A percentile compares a stretch with the other conserved stretches of the same genome.
phyloP scores from a whole-genome alignment of 345 rosid genomes.

The Pugionium dolabratum region DNA sequence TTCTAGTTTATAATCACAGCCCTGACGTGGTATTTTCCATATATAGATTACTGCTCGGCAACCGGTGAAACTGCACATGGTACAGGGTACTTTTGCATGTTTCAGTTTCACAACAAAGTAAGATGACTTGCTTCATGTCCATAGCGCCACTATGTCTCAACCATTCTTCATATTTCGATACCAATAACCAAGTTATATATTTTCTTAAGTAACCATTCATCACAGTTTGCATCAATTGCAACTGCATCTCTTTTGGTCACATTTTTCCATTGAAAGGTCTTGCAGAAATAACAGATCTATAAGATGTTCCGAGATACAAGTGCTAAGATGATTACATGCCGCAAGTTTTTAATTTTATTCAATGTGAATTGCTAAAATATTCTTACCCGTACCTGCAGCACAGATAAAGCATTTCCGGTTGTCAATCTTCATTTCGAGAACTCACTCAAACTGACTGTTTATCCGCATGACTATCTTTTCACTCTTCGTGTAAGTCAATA shows the following conservation, averaged over 20 bases:
- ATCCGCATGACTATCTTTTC: conserved; percentile 79
- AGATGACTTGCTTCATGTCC: conserved; percentile 36
- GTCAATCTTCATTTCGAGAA: no score
- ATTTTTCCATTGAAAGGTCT: no score
- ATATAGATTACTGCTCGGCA: conserved; percentile 53
- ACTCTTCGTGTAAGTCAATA: conserved; percentile 54
- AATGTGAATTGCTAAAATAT: not conserved
- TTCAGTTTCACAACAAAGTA: conserved; percentile 60
- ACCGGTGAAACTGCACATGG: conserved; percentile 1
- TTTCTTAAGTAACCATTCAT: no score
- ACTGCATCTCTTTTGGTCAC: no score
- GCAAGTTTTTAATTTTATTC: not conserved
- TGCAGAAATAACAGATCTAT: no score
- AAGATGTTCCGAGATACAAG: no score
- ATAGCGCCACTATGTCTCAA: not conserved
- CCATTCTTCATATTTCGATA: not conserved
- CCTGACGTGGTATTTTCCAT: conserved; percentile 17
- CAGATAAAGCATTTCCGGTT: no score
- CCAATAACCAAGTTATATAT: no score
- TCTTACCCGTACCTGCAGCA: conserved; percentile 43
- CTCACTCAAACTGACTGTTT: no score
- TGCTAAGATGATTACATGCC: not conserved
- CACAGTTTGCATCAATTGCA: no score
- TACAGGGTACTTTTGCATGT: conserved; percentile 68
- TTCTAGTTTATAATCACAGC: conserved; percentile 8